phyloP scores from a whole-genome alignment of 2,329 filamentous ascomycete genomes.

The Aphanocladium album region DNA sequence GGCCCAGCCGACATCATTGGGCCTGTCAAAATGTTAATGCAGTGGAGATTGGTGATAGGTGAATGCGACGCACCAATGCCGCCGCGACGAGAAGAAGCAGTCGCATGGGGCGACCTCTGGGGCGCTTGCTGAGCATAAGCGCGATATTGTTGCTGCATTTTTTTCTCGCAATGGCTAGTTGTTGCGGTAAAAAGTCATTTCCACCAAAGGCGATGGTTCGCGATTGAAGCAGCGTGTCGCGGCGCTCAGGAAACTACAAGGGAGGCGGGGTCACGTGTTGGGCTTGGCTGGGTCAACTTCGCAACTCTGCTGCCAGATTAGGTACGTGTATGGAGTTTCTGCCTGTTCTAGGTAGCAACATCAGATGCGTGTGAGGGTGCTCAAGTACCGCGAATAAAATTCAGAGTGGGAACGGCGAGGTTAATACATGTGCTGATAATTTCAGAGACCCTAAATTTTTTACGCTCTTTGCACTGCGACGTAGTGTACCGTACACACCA shows the following conservation, averaged over 20 bases:
- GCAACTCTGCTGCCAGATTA: no score
- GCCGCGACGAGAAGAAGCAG: slow-evolving; percentile 46
- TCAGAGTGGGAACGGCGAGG: no score
- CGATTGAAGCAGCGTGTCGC: neutral
- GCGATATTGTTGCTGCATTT: slow-evolving; percentile 52
- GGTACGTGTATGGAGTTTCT: no score
- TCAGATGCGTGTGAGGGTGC: no score
- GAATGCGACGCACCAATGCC: slow-evolving; percentile 43
- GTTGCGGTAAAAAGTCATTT: neutral
- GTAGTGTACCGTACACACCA: no score
- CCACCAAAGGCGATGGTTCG: neutral
- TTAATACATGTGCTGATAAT: no score
- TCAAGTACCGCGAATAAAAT: no score
- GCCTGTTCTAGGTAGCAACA: no score
- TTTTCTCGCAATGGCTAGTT: slow-evolving; percentile 18
- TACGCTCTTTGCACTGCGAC: no score
- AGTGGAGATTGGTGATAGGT: neutral
- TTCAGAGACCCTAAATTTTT: no score
- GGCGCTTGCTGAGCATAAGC: slow-evolving; percentile 46
- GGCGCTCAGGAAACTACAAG: neutral
- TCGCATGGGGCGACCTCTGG: slow-evolving; percentile 44
- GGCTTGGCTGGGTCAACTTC: neutral
- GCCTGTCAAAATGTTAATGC: slow-evolving; percentile 30
- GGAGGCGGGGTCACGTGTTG: neutral
- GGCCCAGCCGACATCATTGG: slow-evolving; percentile 53